Conservation (phyloP, 192 early-diverging fungal species). For the Umbelopsis isabellina region DNA sequence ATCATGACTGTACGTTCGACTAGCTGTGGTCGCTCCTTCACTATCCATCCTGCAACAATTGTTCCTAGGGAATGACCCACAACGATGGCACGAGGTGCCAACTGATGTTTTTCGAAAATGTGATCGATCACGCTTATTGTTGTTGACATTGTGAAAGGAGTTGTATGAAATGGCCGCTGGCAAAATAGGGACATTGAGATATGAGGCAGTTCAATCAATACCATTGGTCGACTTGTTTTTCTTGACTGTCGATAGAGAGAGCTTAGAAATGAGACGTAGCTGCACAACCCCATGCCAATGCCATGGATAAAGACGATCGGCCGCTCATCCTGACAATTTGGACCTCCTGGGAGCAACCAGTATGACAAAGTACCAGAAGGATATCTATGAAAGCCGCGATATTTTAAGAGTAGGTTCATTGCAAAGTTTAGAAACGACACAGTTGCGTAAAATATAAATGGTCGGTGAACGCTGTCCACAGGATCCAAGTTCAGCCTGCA, state of each 20-base stretch:
- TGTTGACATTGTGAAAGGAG: conserved; percentile 10
- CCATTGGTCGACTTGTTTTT: conserved; percentile 9
- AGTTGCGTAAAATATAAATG: conserved; percentile 32
- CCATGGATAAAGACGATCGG: conserved; percentile 38
- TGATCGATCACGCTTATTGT: conserved; percentile 3
- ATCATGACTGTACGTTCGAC: conserved; percentile 13
- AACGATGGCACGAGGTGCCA: not conserved
- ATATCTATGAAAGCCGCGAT: conserved; percentile 12
- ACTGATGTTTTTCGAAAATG: conserved; percentile 19
- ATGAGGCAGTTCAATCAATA: conserved; percentile 21
- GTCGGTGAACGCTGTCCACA: conserved; percentile 31
- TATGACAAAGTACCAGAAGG: conserved; percentile 23
- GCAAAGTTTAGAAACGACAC: conserved; percentile 17
- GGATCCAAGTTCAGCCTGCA: conserved; percentile 41
- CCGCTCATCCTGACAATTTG: conserved; percentile 15
- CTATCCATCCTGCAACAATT: conserved; percentile 22
- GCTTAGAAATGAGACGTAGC: conserved; percentile 21
- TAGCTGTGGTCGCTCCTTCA: conserved; percentile 16
- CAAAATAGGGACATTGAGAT: conserved; percentile 23
- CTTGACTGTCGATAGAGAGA: not conserved
- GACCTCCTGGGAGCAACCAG: conserved; percentile 29
- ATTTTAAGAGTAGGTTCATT: conserved; percentile 6
- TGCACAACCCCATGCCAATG: conserved; percentile 18
- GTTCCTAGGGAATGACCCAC: conserved; percentile 28
- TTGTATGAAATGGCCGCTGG: conserved; percentile 8